Conservation (phyloP, 371 early-diverging fungal species). For the Syncephalastrum monosporum region DNA sequence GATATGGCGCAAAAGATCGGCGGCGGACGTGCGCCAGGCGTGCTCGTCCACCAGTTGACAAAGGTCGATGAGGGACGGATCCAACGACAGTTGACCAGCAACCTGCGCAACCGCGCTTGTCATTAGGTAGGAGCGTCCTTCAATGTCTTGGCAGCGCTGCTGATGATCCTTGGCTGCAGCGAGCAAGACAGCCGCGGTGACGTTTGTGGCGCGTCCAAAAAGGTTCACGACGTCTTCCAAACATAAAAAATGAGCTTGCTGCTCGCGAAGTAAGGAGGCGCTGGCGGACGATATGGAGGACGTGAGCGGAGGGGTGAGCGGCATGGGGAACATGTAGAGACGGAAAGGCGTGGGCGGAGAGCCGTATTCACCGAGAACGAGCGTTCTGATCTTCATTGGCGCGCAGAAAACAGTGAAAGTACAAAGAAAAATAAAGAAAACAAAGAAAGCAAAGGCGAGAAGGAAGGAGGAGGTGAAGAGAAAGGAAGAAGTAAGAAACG, state of each 20-base stretch:
- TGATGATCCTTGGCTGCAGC: slow-evolving; percentile 14
- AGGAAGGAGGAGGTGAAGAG: too few species aligned
- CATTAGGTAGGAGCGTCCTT: slow-evolving; percentile 17
- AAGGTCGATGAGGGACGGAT: slow-evolving; percentile 10
- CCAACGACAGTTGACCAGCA: slow-evolving; percentile 9
- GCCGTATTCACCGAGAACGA: slow-evolving; percentile 20
- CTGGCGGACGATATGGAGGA: slow-evolving; percentile 6
- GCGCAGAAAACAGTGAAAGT: slow-evolving; percentile 11
- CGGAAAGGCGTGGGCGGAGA: slow-evolving; percentile 15
- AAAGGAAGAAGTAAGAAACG: too few species aligned
- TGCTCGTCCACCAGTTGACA: slow-evolving; percentile 18
- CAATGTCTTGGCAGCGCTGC: slow-evolving; percentile 1
- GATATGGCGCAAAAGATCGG: slow-evolving; percentile 6
- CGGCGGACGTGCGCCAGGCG: slow-evolving; percentile 1
- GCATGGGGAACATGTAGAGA: slow-evolving; percentile 22
- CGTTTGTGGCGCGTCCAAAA: background rate
- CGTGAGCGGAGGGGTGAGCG: slow-evolving; percentile 21
- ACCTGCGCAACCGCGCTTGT: slow-evolving; percentile 14
- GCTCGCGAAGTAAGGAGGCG: background rate
- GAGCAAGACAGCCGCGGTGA: too few species aligned
- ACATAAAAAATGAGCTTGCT: slow-evolving; percentile 14
- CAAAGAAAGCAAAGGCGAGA: too few species aligned
- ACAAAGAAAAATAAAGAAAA: background rate
- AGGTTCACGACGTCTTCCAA: slow-evolving; percentile 18
- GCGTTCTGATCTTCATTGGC: slow-evolving; percentile 17